Evolutionary conservation across 176 grass and related monocot species (phyloP), one percentile per base, ranked within the genome.

Genomic region (Rhynchospora tenuis): DNA sequence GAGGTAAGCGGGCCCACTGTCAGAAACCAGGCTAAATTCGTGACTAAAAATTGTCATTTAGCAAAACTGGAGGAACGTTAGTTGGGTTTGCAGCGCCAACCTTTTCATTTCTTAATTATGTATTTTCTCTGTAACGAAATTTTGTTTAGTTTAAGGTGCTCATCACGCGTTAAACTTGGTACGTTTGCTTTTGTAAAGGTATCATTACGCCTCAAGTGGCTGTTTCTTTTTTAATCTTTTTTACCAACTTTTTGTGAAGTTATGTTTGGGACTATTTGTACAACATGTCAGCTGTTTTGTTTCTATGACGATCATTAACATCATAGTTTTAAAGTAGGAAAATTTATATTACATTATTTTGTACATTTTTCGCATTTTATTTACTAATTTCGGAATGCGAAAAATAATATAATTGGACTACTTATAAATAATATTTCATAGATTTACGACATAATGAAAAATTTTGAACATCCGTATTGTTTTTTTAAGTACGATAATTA

Each of bases 41-140:
- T 24, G 69, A 75, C 23, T 75, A 75, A 48, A 48, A 52, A 75
- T 75, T 75, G 71, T 52, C 71, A 75, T 75, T 75, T 75, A 75
- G 71, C 44, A 54, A 9, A 75, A 75, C 24, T 5, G n/a, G 50
- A 17, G 45, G 1, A 51, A 23, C 17, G 47, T 75, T 75, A 75
- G 38, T 75, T 75, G 71, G 71, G 51, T 75, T 75, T 75, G 71
- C 43, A 75, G 43, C 47, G 10, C 22, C 52, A 56, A 62, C 1
- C 10, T 80, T 80, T 80, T 42, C 31, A 20, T 43, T 71, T 71
- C 33, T 38, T 43, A 38, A 42, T 80, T 56, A 26, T 15, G 33
- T 4, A 38, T 79, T 19, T 57, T 57, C 19, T 29, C 23, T 7
- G 43, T 31, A 15, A 33, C 26, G 11, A 71, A 71, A 51, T 11